These are phyloP conservation scores for Tolypocladium cylindrosporum DNA, from an alignment of 2,329 filamentous ascomycete genomes.

Conservation along the genomic window DNA sequence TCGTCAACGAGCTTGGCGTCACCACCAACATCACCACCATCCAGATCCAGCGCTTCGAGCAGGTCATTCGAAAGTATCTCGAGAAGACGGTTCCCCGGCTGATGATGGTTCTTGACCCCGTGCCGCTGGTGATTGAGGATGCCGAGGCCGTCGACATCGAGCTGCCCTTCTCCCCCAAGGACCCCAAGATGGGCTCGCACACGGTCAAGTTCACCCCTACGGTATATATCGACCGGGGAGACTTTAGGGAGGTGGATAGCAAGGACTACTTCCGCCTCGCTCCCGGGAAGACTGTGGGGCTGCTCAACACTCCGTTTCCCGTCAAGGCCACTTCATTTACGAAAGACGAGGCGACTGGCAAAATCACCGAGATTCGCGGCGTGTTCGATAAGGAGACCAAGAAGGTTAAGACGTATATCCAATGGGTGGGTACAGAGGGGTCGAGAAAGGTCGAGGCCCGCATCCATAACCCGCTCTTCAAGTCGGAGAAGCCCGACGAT, in stretches of 20 bases:
- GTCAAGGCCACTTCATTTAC: constrained; percentile 61
- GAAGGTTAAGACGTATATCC: constrained; percentile 74
- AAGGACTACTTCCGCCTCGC: constrained; percentile 73
- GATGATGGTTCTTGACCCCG: constrained; percentile 80
- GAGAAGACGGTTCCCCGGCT: constrained; percentile 81
- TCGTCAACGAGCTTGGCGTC: constrained; percentile 84
- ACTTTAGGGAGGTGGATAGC: constrained; percentile 68
- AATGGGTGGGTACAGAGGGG: constrained; percentile 69
- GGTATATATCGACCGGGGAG: constrained; percentile 75
- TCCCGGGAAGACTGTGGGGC: constrained; percentile 65
- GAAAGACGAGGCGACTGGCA: constrained; percentile 54
- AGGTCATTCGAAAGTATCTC: constrained; percentile 74
- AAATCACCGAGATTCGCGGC: constrained; percentile 54
- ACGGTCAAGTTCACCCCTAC: constrained; percentile 58
- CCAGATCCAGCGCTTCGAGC: constrained; percentile 73
- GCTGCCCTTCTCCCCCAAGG: constrained; percentile 75
- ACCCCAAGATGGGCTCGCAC: constrained; percentile 55
- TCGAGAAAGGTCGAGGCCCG: constrained; percentile 64
- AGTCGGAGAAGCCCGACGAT: constrained; percentile 70
- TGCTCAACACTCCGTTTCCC: constrained; percentile 62
- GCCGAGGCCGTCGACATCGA: constrained; percentile 52
- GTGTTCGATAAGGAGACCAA: constrained; percentile 60
- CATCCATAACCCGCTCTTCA: constrained; percentile 76
- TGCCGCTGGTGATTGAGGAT: constrained; percentile 75
- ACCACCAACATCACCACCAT: constrained; percentile 75